Percentiles rank a stretch among this genome's conserved stretches.
Conservation (phyloP, 768 basidiomycete genomes). For the Tylopilus vinaceipallidus region DNA sequence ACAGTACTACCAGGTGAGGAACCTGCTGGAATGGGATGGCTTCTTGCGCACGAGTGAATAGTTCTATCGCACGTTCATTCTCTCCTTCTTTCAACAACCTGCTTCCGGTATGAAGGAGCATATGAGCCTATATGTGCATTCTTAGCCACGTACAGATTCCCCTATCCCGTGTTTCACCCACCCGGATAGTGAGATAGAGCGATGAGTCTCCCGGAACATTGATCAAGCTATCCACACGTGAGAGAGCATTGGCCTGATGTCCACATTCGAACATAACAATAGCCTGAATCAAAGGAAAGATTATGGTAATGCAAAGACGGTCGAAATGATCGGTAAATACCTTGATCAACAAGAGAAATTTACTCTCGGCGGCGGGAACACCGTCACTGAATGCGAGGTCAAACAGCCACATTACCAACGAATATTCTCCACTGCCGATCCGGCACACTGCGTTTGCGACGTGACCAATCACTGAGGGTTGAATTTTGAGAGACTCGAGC, state of each 20-base stretch:
- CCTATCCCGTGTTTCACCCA: not conserved
- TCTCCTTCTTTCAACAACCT: not conserved
- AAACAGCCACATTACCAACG: not conserved
- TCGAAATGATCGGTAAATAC: not conserved
- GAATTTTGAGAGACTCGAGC: not conserved
- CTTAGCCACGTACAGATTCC: not conserved
- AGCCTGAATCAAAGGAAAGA: not conserved
- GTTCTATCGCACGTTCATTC: not conserved
- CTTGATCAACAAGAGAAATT: conserved; percentile 10
- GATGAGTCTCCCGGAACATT: not conserved
- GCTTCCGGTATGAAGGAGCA: not conserved
- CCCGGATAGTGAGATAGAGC: not conserved
- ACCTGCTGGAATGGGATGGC: not conserved
- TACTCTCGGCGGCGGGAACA: not conserved
- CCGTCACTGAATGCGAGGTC: conserved; percentile 3
- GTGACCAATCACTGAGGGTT: not conserved
- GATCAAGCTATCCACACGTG: not conserved
- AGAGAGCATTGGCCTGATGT: not conserved
- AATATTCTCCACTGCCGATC: not conserved
- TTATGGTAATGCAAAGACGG: not conserved
- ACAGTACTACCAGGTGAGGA: not conserved
- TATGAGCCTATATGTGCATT: not conserved
- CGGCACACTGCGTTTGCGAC: not conserved
- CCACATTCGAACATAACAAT: not conserved
- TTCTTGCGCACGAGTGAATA: not conserved